phyloP scores from a whole-genome alignment of 2,329 filamentous ascomycete genomes.

The Rhinocladiella similis region DNA sequence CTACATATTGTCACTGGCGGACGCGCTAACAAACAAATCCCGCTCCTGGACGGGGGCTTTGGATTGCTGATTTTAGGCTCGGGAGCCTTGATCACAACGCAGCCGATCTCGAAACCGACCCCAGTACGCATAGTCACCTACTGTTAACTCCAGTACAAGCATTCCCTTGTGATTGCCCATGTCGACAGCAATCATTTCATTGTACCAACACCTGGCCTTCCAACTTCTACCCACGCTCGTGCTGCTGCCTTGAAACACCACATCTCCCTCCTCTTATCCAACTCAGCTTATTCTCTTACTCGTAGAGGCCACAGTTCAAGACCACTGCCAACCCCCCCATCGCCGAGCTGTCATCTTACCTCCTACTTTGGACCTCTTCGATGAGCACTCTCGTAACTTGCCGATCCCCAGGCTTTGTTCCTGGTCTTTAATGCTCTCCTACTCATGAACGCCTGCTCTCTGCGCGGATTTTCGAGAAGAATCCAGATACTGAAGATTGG shows the following conservation, averaged over 20 bases:
- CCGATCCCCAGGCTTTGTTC: conserved; percentile 1
- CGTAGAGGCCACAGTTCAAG: background rate
- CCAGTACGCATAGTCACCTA: background rate
- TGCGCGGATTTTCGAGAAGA: background rate
- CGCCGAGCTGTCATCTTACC: conserved; percentile 19
- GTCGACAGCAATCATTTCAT: background rate
- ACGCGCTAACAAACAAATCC: too few relatives aligned
- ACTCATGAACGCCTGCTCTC: background rate
- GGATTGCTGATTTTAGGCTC: too few relatives aligned
- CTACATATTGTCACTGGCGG: too few relatives aligned
- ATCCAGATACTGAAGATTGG: background rate
- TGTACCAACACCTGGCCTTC: background rate
- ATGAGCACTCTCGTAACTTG: conserved; percentile 2
- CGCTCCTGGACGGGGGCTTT: too few relatives aligned
- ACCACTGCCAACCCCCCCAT: conserved; percentile 9
- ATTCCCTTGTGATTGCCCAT: background rate
- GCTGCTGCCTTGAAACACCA: conserved; percentile 10
- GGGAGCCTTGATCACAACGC: too few relatives aligned
- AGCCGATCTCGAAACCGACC: background rate
- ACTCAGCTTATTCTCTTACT: conserved; percentile 10
- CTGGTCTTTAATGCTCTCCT: background rate
- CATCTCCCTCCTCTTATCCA: conserved; percentile 8
- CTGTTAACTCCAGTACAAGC: too few relatives aligned
- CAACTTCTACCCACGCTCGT: background rate
- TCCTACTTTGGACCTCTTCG: conserved; percentile 1